Evolutionary conservation across 345 rosid genomes (phyloP).

Genomic region (Murraya koenigii): DNA sequence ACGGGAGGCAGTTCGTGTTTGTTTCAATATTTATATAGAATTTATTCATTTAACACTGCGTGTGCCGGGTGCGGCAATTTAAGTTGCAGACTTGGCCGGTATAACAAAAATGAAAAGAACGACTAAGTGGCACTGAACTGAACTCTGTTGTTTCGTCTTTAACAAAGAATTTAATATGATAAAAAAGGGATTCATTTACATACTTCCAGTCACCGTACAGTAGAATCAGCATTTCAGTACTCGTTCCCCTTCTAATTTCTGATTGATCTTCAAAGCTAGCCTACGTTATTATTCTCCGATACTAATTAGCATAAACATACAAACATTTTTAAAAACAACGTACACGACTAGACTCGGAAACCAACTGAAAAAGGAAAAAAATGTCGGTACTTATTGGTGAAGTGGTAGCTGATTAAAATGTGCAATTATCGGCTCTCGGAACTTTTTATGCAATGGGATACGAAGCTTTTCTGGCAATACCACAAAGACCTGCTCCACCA

Average conservation of each 20-base stretch:
- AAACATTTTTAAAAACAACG: background rate
- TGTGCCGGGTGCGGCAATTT: background rate
- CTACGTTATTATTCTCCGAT: background rate
- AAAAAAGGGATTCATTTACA: background rate
- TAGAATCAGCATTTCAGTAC: background rate
- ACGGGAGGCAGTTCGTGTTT: no score
- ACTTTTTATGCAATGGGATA: constrained; percentile 36
- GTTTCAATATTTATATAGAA: no score
- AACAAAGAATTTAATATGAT: background rate
- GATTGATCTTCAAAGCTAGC: background rate
- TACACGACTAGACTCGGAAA: no score
- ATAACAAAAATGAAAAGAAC: no score
- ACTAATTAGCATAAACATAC: background rate
- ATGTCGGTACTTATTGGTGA: background rate
- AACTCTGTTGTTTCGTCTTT: background rate
- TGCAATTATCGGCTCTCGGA: no score
- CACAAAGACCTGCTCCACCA: constrained; percentile 37
- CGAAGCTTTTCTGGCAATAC: constrained; percentile 38
- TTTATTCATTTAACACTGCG: no score
- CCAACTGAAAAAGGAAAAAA: background rate
- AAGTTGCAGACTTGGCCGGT: background rate
- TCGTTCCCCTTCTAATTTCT: no score
- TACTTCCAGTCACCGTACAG: background rate
- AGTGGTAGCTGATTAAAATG: background rate
- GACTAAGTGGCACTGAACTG: background rate